phyloP scores from a whole-genome alignment of 116 monocot genomes.

The Dioscorea cayenensis region DNA sequence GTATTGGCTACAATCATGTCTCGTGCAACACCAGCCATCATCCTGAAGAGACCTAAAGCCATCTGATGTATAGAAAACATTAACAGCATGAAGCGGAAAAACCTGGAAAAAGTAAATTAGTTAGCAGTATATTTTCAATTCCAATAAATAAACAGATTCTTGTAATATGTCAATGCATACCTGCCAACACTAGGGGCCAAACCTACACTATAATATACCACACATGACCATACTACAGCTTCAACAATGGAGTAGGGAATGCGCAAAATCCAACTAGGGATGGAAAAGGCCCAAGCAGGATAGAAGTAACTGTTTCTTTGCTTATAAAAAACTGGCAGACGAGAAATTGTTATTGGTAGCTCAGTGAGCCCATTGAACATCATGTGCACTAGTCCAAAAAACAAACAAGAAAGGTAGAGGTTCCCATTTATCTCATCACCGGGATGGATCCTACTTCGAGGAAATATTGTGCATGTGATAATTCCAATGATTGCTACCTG shows the following conservation, averaged over 20 bases:
- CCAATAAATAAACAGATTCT: background rate
- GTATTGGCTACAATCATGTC: constrained; percentile 39
- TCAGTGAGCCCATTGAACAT: constrained; percentile 52
- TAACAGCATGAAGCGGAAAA: constrained; percentile 41
- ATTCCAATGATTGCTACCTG: constrained; percentile 42
- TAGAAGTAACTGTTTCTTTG: constrained; percentile 42
- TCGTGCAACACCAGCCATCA: constrained; percentile 51
- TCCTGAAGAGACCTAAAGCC: constrained; percentile 50
- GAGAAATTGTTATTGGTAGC: constrained; percentile 37
- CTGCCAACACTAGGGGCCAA: constrained; percentile 35
- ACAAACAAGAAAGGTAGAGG: constrained; percentile 36
- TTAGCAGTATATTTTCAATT: background rate
- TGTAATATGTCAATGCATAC: constrained; percentile 6
- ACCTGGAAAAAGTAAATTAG: constrained; percentile 13
- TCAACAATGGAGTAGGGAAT: constrained; percentile 42
- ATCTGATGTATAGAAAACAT: constrained; percentile 51
- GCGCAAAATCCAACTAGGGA: constrained; percentile 41
- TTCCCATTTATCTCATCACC: constrained; percentile 35
- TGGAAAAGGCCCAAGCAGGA: constrained; percentile 45
- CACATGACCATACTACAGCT: constrained; percentile 41
- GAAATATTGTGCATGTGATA: constrained; percentile 38
- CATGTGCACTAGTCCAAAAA: constrained; percentile 40
- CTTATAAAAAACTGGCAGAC: constrained; percentile 46
- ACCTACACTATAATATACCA: constrained; percentile 40
- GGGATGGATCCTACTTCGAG: constrained; percentile 40